Evolutionary conservation across 1,284 basidiomycete genomes (phyloP).

Genomic region (Ganoderma boninense): DNA sequence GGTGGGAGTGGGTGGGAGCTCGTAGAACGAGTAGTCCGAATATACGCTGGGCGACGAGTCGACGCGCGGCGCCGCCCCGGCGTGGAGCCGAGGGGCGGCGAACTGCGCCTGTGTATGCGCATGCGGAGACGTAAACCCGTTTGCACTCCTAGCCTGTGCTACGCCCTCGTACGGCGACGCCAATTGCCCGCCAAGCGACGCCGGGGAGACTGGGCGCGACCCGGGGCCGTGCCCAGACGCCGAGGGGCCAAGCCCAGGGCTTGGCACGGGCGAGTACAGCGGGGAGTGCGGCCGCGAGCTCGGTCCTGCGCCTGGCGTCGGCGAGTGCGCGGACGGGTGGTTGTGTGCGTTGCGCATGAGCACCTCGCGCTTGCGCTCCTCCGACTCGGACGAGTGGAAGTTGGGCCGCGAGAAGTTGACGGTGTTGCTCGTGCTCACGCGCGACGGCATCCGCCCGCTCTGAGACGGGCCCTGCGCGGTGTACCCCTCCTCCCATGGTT

Average conservation of each 20-base stretch:
- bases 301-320: background rate
- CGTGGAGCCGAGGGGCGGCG: constrained; percentile 1
- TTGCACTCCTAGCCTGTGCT: too few relatives aligned
- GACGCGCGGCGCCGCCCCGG: constrained; percentile 13
- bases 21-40: constrained; percentile 73
- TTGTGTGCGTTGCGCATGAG: constrained; percentile 62
- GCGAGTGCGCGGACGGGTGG: constrained; percentile 20
- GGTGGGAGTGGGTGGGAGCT: constrained; percentile 43
- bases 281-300: constrained; percentile 12
- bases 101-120: constrained; percentile 9
- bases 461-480: constrained; percentile 44
- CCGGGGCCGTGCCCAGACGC: background rate
- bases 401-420: constrained; percentile 65
- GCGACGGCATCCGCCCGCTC: constrained; percentile 30
- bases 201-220: constrained; percentile 24
- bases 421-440: constrained; percentile 27
- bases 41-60: constrained; percentile 58
- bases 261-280: constrained; percentile 21
- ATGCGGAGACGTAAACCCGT: constrained; percentile 11
- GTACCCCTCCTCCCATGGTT: constrained; percentile 23
- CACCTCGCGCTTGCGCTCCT: constrained; percentile 66
- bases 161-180: background rate
- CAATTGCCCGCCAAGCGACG: constrained; percentile 17
- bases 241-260: constrained; percentile 20
- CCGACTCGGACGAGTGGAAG: constrained; percentile 42